Base-by-base conservation (phyloP, 768 basidiomycete genomes). In the Leccinum boreale region DNA sequence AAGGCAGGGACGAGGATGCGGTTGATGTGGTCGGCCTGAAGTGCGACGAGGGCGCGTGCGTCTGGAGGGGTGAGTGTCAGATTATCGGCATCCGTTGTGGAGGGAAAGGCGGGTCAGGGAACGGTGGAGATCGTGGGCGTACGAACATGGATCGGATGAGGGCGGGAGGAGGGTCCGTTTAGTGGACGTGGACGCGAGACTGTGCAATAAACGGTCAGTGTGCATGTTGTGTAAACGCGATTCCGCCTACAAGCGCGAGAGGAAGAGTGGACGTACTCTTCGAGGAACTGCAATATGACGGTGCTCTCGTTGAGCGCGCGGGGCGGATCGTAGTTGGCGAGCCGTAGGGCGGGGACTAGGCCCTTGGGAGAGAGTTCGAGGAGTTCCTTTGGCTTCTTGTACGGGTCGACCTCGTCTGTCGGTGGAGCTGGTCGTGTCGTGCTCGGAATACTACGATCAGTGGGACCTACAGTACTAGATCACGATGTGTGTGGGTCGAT, bases 291-390 rank as follows among this genome's bases (percentile, higher is more conserved):
- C 57, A 92, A 69, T 58, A 92, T 88, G 33, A 91, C 85, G 0
- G 85, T 89, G 65, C 88, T 90, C 69, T 93, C 92, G 68, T 92
- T 88, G 12, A 92, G 72, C 0, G 84, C 81, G 33, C 83, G 74
- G 0, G 87, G 83, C 0, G 85, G 86, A 50, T 67, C 68, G 58
- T 77, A 82, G 3, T 72, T 72, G 62, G 84, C 73, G 54, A 91
- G 70, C 62, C 78, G 81, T 28, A 90, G 64, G 1, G 79, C 89
- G 0, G 91, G 90, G 1, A 94, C 89, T 4, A 94, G 79, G 0
- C 92, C 90, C 64, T 89, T 90, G 1, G 91, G 90, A 15, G 90
- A 92, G 17, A 91, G 77, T 36, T 89, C 83, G n/a, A 94, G 77
- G 19, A 94, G 80, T 31, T 90, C 89, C 50, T 82, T 70, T 0